Base-by-base conservation (phyloP, 805 yeast genomes). In the Wickerhamiella brachini region DNA sequence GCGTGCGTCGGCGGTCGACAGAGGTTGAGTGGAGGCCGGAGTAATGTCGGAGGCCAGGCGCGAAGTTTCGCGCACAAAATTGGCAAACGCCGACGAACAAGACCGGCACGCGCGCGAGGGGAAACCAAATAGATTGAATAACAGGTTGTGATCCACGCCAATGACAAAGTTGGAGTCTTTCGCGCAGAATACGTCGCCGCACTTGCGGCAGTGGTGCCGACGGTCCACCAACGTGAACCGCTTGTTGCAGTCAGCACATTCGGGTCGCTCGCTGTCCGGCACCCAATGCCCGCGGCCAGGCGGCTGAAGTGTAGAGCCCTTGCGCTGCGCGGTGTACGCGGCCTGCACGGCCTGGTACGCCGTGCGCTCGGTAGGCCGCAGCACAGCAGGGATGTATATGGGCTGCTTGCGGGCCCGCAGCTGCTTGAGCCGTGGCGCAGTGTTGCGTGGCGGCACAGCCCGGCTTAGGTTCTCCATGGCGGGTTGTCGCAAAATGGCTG, bases 341-440 rank as follows among this genome's bases (percentile, higher is more conserved):
- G 61, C 54, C 37, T 49, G 46, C 8, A 65, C 55, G 1, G 57
- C 53, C 41, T 60, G 52, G 56, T 64, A 64, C n/a, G 61, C 51
- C 49, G 54, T 55, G 54, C 59, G 58, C 45, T 56, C 56, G 3
- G 71, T 71, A 43, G 75, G 74, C 57, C 85, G 75, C 49, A 89
- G 71, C 10, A 89, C 97, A 0, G 96, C 96, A 0, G 97, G 97
- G 0, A 84, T 73, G 61, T 87, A 89, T 70, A 89, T 70, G 9
- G 97, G 96, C 60, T 85, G 83, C 64, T 87, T 78, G 56, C 87
- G 89, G 46, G 82, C 83, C 52, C 80, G 79, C 54, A 88, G 79
- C 60, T 87, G 94, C 62, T 80, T 83, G 21, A 82, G 64, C 12
- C 66, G 68, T 20, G 56, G 54, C 22, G 51, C 50, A 24, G 51